Conservation (phyloP, 176 grass and related monocot species). For the Cenchrus fungigraminus region DNA sequence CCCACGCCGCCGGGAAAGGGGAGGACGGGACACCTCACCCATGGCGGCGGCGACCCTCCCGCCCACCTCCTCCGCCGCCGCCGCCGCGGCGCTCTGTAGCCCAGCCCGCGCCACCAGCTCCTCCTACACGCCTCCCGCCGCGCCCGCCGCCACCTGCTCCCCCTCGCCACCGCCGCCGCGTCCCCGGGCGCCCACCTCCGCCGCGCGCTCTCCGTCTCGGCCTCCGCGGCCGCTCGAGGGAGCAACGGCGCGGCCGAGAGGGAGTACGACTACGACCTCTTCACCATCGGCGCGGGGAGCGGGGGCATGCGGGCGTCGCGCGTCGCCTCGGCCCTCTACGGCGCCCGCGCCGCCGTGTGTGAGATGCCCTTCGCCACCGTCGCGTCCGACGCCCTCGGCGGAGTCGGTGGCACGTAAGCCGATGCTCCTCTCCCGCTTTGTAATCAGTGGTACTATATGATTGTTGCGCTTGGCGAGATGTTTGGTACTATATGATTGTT, state of each 20-base stretch:
- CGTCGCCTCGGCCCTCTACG: constrained; percentile 58
- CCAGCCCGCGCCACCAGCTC: constrained; percentile 2
- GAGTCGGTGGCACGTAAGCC: constrained; percentile 80
- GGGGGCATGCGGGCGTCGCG: constrained; percentile 75
- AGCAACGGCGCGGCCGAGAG: background rate
- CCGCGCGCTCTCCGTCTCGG: background rate
- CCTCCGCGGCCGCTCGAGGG: background rate
- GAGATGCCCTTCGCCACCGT: constrained; percentile 73
- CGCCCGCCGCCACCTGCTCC: background rate
- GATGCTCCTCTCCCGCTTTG: background rate
- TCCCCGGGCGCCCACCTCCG: background rate
- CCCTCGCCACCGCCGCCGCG: background rate
- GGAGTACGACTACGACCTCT: constrained; percentile 74
- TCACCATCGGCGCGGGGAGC: constrained; percentile 81
- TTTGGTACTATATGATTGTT: background rate
- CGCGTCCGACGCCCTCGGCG: constrained; percentile 62
- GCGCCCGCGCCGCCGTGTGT: constrained; percentile 64
- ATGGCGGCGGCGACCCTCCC: constrained; percentile 29
- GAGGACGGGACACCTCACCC: background rate
- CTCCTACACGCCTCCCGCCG: constrained; percentile 24
- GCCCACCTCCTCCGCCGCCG: constrained; percentile 14
- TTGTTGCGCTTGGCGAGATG: too few species aligned
- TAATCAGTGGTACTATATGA: background rate
- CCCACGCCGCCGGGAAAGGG: background rate
- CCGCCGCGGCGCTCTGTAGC: constrained; percentile 8